Evolutionary conservation across 805 yeast genomes (phyloP).

Genomic region (Komagataella phaffii): DNA sequence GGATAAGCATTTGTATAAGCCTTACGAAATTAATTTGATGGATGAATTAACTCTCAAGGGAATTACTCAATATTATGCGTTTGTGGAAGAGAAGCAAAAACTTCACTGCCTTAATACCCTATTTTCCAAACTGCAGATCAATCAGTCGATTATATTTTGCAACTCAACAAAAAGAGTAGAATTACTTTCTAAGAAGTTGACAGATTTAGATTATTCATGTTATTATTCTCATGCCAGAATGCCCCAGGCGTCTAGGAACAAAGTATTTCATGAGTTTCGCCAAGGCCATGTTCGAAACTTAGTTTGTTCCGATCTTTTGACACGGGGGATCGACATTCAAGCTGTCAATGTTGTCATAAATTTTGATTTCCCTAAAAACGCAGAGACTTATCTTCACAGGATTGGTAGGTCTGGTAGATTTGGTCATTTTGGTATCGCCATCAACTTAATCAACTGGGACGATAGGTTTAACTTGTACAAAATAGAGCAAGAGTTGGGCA

Average conservation of each 20-base stretch:
- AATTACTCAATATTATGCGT: slow-evolving; percentile 96
- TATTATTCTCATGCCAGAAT: slow-evolving; percentile 94
- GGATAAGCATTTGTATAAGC: slow-evolving; percentile 80
- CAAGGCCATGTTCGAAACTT: slow-evolving; percentile 95
- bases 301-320: slow-evolving; percentile 90
- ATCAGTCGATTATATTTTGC: slow-evolving; percentile 94
- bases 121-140: slow-evolving; percentile 87
- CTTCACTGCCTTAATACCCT: slow-evolving; percentile 91
- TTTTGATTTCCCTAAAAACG: slow-evolving; percentile 96
- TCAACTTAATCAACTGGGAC: slow-evolving; percentile 92
- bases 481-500: slow-evolving; percentile 94
- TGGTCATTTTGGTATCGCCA: slow-evolving; percentile 96
- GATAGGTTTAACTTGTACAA: slow-evolving; percentile 88
- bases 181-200: slow-evolving; percentile 86
- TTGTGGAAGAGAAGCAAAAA: slow-evolving; percentile 93
- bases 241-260: slow-evolving; percentile 95
- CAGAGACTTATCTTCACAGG: slow-evolving; percentile 95
- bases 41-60: slow-evolving; percentile 94
- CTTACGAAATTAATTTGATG: slow-evolving; percentile 94
- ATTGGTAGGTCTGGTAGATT: slow-evolving; percentile 99
- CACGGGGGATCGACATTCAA: slow-evolving; percentile 98
- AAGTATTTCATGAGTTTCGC: slow-evolving; percentile 97
- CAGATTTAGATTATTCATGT: slow-evolving; percentile 93
- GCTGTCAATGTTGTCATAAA: slow-evolving; percentile 97
- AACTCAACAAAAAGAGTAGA: slow-evolving; percentile 96